Conservation (phyloP, 805 yeast genomes). For the Cyberlindnera bimundalis region DNA sequence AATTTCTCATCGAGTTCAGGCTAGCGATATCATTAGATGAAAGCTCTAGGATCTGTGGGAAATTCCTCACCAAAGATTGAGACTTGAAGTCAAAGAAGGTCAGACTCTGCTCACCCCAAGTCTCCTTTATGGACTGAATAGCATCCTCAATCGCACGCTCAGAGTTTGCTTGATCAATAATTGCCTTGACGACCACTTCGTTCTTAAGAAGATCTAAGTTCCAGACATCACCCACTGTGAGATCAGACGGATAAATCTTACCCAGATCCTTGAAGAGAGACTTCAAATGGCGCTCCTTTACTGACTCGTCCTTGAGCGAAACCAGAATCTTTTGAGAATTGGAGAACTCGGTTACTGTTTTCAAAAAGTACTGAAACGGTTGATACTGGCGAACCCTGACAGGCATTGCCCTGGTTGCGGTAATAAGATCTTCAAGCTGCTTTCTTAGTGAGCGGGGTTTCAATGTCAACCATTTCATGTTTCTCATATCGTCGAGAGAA, state of each 20-base stretch:
- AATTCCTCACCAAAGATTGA: constrained; percentile 58
- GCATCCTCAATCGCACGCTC: constrained; percentile 65
- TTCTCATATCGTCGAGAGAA: constrained; percentile 40
- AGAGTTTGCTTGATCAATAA: constrained; percentile 64
- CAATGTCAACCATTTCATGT: constrained; percentile 46
- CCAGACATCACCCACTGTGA: constrained; percentile 48
- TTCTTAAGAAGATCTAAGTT: constrained; percentile 46
- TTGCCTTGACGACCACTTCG: constrained; percentile 41
- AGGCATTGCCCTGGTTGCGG: constrained; percentile 49
- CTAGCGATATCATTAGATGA: constrained; percentile 60
- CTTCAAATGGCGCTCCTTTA: constrained; percentile 69
- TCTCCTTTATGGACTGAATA: constrained; percentile 43
- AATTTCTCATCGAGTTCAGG: constrained; percentile 65
- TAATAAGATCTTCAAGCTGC: constrained; percentile 48
- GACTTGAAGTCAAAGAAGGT: constrained; percentile 51
- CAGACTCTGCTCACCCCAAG: constrained; percentile 55
- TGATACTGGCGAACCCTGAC: constrained; percentile 58
- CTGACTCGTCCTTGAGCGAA: constrained; percentile 49
- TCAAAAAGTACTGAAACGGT: constrained; percentile 61
- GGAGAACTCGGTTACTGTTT: constrained; percentile 34
- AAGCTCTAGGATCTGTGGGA: constrained; percentile 59
- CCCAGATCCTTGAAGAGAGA: constrained; percentile 37
- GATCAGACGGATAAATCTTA: background rate
- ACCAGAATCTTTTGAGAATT: constrained; percentile 32
- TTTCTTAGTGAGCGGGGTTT: constrained; percentile 43